Base-by-base conservation (phyloP, 2,329 filamentous ascomycete genomes). In the Aspergillus sp. region DNA sequence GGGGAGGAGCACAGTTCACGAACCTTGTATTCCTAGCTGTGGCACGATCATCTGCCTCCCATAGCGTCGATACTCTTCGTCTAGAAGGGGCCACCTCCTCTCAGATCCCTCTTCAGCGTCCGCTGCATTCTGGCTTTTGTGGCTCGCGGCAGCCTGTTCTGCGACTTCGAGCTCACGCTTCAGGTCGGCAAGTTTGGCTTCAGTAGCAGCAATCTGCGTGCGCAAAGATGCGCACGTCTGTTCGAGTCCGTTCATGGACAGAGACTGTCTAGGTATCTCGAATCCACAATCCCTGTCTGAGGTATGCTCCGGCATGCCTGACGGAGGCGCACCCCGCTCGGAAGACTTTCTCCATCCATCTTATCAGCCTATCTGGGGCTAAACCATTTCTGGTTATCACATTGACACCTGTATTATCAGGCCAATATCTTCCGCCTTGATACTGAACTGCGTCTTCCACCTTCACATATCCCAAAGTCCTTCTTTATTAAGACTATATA, bases 31-130 rank as follows among this genome's bases (percentile, higher is more conserved):
- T 0, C 93, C 92, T 62, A 97, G 82, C 59, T 89, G 86, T 0
- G 92, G 90, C 62, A 97, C 86, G 65, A 98, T 93, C 80, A 98
- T 88, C 77, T 97, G 94, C 41, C 94, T 84, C 7, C 91, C 92
- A 78, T 98, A 98, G 62, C 93, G 85, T 65, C 86, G 86, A 74
- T 96, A 96, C 68, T 97, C 92, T 5, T 89, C 85, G 15, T 82
- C 78, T 3, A 78, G 75, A 2, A 96, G 80, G 0, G 90, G 91
- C 89, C 91, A 94, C 64, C 79, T 84, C 23, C 59, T 65, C 23
- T 25, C 58, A 3, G 32, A 50, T 6, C 32, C 30, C 13, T 4
- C 19, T 6, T 55, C 25, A 21, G 47, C 32, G 36, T 57, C 54
- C 42, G 48, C 36, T 36, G 13, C 50, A 19, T 39, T 36, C 54